Evolutionary conservation across 208 protist genomes (phyloP).

Genomic region (Acanthamoeba healyi): DNA sequence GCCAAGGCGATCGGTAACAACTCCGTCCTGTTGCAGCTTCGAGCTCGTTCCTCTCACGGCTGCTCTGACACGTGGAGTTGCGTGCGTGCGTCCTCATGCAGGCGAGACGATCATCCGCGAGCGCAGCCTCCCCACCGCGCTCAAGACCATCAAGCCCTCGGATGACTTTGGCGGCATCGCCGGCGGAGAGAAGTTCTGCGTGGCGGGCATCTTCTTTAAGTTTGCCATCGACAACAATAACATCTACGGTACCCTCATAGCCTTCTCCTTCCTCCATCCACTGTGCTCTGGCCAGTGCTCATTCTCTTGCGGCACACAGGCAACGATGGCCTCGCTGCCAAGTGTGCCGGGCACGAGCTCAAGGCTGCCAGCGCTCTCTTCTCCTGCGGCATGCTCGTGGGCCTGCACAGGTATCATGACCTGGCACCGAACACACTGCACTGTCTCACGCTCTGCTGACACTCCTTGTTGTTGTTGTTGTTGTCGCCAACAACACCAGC

Average conservation of each 20-base stretch:
- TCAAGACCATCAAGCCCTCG: slow-evolving; percentile 61
- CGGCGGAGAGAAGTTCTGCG: slow-evolving; percentile 63
- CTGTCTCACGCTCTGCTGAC: background rate
- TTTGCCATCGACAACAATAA: slow-evolving; percentile 70
- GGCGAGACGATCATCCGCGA: slow-evolving; percentile 57
- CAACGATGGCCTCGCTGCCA: slow-evolving; percentile 26
- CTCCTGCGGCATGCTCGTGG: slow-evolving; percentile 61
- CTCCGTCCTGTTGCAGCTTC: background rate
- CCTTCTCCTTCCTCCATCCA: background rate
- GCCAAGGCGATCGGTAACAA: slow-evolving; percentile 49
- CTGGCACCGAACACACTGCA: background rate
- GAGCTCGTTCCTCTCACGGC: no score
- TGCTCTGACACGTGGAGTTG: background rate
- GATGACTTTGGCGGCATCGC: slow-evolving; percentile 55
- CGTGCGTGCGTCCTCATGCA: background rate
- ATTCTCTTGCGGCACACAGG: background rate
- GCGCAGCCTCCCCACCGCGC: background rate
- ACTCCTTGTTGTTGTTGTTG: background rate
- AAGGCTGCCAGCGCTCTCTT: slow-evolving; percentile 53
- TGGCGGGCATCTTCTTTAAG: slow-evolving; percentile 75
- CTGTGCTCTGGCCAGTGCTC: background rate
- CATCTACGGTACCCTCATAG: slow-evolving; percentile 31
- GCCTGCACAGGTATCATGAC: slow-evolving; percentile 35
- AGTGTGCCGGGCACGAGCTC: slow-evolving; percentile 70
- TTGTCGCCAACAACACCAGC: background rate